Base-by-base conservation (phyloP, 23 red algal genomes). In the Chondrus crispus region DNA sequence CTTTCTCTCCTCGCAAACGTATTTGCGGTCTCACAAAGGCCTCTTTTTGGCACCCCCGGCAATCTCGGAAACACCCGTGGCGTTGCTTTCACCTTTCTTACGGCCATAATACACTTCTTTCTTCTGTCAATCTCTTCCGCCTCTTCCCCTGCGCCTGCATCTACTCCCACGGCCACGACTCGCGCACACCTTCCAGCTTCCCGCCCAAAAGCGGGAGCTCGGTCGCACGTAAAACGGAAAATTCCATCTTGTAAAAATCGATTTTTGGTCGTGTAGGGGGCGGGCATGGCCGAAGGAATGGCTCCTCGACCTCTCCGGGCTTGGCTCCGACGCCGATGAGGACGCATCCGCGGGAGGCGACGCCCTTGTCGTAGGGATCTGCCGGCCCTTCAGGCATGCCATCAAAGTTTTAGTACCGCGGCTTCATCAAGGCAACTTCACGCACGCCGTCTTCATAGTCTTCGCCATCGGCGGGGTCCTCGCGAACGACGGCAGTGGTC, bases 391-490 rank as follows among this genome's bases (percentile, higher is more conserved):
- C 50, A 12, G 83, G 76, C 28, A 82, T 84, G 20, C 95, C 95
- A 64, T 98, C 94, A 66, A 98, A 94, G 85, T 98, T 98, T 72
- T 98, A 98, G 37, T 81, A 98, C 30, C 91, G 80, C 35, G 95
- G 95, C 33, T 93, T 86, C 62, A 98, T 75, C 85, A 95, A 74
- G 50, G 92, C 92, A 28, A 88, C 90, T 46, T 66, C 30, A 6
- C 70, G 38, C 28, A 95, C 80, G 58, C 94, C 81, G 62, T 96
- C 94, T 35, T 87, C 94, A 24, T 85, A 64, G 46, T 81, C 77
- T 78, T 96, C 94, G 14, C 74, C 88, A 57, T 96, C 94, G 10
- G 82, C 88, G 22, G 94, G 85, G n/a, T 96, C 69, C 18, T 87
- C 94, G 5, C 94, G 86, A 52, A 96, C 87, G 48, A 96, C 81